Percentiles rank a stretch among this genome's conserved stretches.
phyloP scores from a whole-genome alignment of 345 rosid species.

The Rhizophora apiculata region DNA sequence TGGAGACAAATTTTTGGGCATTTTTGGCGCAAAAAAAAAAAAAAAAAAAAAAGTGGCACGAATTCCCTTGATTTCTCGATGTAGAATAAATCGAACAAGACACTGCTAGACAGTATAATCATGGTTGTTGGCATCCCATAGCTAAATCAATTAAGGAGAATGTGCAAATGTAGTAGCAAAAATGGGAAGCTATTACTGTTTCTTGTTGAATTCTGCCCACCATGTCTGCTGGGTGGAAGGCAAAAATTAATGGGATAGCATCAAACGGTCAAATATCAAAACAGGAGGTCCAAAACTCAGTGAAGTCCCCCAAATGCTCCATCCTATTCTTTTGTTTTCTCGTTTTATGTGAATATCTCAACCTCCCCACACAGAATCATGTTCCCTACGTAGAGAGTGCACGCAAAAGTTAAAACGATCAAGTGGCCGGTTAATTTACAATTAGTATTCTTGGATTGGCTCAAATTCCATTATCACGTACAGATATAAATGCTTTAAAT shows the following conservation, averaged over 20 bases:
- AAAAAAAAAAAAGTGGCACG: no score
- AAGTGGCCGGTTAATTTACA: not conserved
- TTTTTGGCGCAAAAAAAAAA: no score
- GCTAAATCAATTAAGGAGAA: not conserved
- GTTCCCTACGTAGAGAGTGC: constrained; percentile 9
- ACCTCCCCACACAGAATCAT: no score
- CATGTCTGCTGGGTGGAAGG: constrained; percentile 27
- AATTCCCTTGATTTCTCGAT: no score
- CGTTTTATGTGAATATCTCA: no score
- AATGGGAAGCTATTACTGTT: not conserved
- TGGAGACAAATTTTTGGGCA: no score
- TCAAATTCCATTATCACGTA: no score
- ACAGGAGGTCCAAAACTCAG: constrained; percentile 23
- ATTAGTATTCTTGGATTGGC: not conserved
- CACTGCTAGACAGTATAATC: no score
- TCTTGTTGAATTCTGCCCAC: constrained; percentile 33
- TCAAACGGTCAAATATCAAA: constrained; percentile 18
- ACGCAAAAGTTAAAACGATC: constrained; percentile 11
- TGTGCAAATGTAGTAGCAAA: no score
- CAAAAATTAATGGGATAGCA: constrained; percentile 25
- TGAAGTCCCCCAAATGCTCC: constrained; percentile 38
- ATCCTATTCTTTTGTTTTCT: constrained; percentile 12
- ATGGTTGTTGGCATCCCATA: constrained; percentile 9
- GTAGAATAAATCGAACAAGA: no score
- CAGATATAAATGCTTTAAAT: no score